phyloP scores from a whole-genome alignment of 148 eudicot species.

The Rhododendron williamsianum region DNA sequence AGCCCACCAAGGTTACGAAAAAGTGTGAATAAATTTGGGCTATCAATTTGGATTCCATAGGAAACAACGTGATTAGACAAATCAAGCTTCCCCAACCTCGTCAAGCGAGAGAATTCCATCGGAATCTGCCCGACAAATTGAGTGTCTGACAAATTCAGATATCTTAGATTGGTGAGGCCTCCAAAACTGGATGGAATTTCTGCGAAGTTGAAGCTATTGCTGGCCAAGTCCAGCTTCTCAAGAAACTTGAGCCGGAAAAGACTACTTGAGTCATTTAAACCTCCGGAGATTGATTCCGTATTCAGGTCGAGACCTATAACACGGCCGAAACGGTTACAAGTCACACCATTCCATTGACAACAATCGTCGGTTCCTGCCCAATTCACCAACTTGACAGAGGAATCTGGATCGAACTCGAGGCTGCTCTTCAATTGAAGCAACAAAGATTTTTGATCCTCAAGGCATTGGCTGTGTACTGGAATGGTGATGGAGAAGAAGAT shows the following conservation, averaged over 20 bases:
- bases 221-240: constrained; percentile 25
- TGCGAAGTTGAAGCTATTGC: constrained; percentile 1
- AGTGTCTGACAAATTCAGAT: too few species aligned
- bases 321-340: constrained; percentile 24
- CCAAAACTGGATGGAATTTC: constrained; percentile 17
- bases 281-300: neutral
- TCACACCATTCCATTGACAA: constrained; percentile 37
- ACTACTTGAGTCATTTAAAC: neutral
- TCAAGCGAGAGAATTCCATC: too few species aligned
- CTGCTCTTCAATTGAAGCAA: constrained; percentile 27
- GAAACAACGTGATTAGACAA: too few species aligned
- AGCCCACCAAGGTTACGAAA: too few species aligned
- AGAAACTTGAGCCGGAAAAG: constrained; percentile 25
- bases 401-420: neutral
- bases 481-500: constrained; percentile 5
- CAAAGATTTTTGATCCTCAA: constrained; percentile 16
- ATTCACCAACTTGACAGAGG: constrained; percentile 11
- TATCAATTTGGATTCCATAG: too few species aligned
- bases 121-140: too few species aligned
- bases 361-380: constrained; percentile 27
- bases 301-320: constrained; percentile 25
- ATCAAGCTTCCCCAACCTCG: too few species aligned
- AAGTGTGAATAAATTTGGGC: too few species aligned
- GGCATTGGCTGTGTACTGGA: constrained; percentile 13
- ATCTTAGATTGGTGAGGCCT: constrained; percentile 14